Evolutionary conservation across 75 land plant species (phyloP), one percentile per base, ranked within the genome.

Genomic region (Pinus tabuliformis): DNA sequence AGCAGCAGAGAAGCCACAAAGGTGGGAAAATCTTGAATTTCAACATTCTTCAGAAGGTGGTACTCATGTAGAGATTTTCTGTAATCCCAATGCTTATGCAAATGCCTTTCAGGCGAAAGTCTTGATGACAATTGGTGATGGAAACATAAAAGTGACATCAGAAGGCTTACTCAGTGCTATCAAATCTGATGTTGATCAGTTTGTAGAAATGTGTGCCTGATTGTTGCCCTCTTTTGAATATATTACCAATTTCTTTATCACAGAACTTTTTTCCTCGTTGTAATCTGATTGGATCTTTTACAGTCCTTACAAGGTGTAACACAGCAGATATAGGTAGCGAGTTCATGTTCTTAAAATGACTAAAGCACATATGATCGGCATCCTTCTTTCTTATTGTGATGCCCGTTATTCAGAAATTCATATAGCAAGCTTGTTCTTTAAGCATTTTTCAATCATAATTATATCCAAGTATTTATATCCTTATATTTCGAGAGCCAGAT

Each of bases 31-130:
- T 80, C 75, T 85, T 77, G 86, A 85, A 73, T 85, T 74, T 63
- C 72, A 64, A 36, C 81, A 83, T 9, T 78, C 74, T 3, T 42
- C 71, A 18, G 85, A 75, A 49, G 86, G 78, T 37, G 86, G 86
- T 72, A 59, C 83, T 56, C 57, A 28, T 26, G 72, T 85, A 49
- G 86, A 85, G 78, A 15, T 83, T 28, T 83, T 85, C 74, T 85
- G 86, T 57, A 85, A 85, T 78, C 86, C 86, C 58, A 85, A 85
- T 62, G 86, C 86, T 26, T 83, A 82, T 24, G 77, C 86, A 28
- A 85, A 84, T 17, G 80, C 85, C 5, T 85, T 85, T 58, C 86
- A 85, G 60, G 86, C 86, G 13, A 85, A 83, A 61, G 81, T 83
- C 28, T 64, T 85, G 59, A 68, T 85, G 62, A 85, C 85, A 18